These are phyloP conservation scores for Camelina sativa DNA, from an alignment of 345 rosid genomes.

Conservation along the genomic window DNA sequence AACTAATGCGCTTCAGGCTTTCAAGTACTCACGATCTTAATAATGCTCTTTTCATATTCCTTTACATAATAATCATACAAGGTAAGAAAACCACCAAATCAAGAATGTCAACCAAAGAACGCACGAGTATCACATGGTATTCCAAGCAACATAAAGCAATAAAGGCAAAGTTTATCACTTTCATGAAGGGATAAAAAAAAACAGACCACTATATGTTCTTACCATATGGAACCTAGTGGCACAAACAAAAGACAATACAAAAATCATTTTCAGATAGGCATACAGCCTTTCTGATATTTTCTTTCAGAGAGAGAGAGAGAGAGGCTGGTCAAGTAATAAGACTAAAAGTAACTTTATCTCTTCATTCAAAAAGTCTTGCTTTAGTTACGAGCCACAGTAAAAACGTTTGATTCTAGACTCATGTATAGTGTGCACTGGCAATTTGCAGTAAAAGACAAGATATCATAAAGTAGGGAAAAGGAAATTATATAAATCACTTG, in stretches of 20 bases:
- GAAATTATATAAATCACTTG: not conserved
- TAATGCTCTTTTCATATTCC: not conserved
- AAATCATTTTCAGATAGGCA: conserved; percentile 35
- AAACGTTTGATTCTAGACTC: conserved; percentile 9
- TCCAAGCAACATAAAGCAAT: conserved; percentile 33
- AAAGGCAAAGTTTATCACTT: conserved; percentile 40
- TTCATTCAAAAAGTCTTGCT: conserved; percentile 2
- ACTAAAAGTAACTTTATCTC: conserved; percentile 16
- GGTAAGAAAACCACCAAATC: conserved; percentile 31
- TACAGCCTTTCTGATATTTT: conserved; percentile 32
- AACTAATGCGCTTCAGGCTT: not conserved
- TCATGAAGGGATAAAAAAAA: conserved; percentile 26
- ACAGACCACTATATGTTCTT: conserved; percentile 37
- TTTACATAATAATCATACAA: conserved; percentile 10
- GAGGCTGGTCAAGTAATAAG: conserved; percentile 27
- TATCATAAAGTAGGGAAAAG: conserved; percentile 24
- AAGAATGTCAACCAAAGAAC: conserved; percentile 28
- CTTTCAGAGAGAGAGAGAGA: conserved; percentile 28
- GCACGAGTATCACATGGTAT: conserved; percentile 40
- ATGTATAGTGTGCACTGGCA: conserved; percentile 6
- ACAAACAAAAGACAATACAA: conserved; percentile 32
- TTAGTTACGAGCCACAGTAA: conserved; percentile 11
- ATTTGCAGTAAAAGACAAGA: conserved; percentile 32
- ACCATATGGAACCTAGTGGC: conserved; percentile 46
- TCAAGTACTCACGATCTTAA: conserved; percentile 2